Evolutionary conservation across 148 eudicot genomes (phyloP), one percentile per base, ranked within the genome.

Genomic region (Rhododendron ferrugineum): DNA sequence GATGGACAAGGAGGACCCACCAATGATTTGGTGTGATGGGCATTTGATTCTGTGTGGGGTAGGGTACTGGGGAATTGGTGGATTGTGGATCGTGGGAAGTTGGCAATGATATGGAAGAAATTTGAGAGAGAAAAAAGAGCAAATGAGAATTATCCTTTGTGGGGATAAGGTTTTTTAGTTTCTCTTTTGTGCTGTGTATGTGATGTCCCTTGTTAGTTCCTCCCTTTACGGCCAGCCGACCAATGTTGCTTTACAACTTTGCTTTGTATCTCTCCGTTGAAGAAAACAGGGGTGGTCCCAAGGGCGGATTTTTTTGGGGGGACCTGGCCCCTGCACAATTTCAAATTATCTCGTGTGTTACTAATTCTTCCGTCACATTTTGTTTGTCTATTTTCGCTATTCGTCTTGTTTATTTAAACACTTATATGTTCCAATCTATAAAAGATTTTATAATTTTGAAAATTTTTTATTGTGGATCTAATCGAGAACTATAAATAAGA

Each of bases 1-100:
- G 82, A 42, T 34, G 52, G 87, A 64, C 83, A 85, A 15, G 62
- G 34, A 82, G 83, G 82, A 68, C 78, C 87, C 87, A 85, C 87
- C 49, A 85, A 88, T 88, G 87, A 88, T 85, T 85, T 88, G 78
- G 87, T 80, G 32, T 66, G 49, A 77, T 85, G 85, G 80, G 89
- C 85, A 88, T 85, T 84, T 70, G 87, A 85, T 85, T 85, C 80
- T 64, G 70, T 77, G 87, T 54, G 70, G 60, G 13, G 14, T n/a
- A 54, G 44, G 28, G 30, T n/a, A 54, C 60, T 54, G 20, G 22
- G 87, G 87, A 36, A 52, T 68, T 84, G 89, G 86, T 85, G 49
- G 85, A 88, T 82, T 85, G 37, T 88, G 78, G 82, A 82, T 77
- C 85, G 85, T 82, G 83, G 87, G 87, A 85, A 82, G 78, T 85